A percentile compares a stretch with the other conserved stretches of the same genome.
These are phyloP conservation scores for Kernera saxatilis DNA, from an alignment of 345 rosid species.

Conservation along the genomic window DNA sequence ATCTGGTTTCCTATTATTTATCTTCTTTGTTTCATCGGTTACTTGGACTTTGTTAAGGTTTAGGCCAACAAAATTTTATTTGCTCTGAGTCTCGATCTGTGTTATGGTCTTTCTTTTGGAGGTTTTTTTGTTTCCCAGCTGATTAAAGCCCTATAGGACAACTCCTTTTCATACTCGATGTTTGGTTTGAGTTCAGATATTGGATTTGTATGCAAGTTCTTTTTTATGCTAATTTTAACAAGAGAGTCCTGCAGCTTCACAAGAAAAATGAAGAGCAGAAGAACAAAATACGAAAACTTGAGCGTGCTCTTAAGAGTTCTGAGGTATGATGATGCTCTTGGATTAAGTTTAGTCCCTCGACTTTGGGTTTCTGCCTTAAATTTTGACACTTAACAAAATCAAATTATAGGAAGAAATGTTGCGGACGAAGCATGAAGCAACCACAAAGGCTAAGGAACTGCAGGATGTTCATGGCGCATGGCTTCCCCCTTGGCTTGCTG, in stretches of 20 bases:
- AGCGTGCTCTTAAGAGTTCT: slow-evolving; percentile 83
- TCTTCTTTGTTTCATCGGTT: neutral
- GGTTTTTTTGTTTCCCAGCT: neutral
- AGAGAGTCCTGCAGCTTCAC: slow-evolving; percentile 49
- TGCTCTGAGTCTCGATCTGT: neutral
- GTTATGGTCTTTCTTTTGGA: neutral
- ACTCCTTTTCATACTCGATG: neutral
- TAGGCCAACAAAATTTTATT: neutral
- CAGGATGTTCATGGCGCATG: slow-evolving; percentile 86
- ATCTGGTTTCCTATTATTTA: neutral
- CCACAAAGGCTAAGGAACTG: slow-evolving; percentile 61
- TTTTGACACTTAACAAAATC: neutral
- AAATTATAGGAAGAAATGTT: slow-evolving; percentile 68
- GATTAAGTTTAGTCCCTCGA: neutral
- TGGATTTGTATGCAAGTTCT: neutral
- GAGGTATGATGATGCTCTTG: slow-evolving; percentile 49
- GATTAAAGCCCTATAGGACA: neutral
- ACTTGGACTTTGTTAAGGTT: neutral
- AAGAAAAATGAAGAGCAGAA: slow-evolving; percentile 65
- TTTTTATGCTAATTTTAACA: neutral
- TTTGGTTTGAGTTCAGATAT: neutral
- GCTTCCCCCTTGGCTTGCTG: slow-evolving; percentile 96
- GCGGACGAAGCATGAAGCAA: slow-evolving; percentile 70
- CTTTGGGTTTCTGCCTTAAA: neutral
- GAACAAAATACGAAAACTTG: slow-evolving; percentile 67